A percentile compares a stretch with the other conserved stretches of the same genome.
Conservation (phyloP, 768 basidiomycete genomes). For the Guyanaporus albipodus region DNA sequence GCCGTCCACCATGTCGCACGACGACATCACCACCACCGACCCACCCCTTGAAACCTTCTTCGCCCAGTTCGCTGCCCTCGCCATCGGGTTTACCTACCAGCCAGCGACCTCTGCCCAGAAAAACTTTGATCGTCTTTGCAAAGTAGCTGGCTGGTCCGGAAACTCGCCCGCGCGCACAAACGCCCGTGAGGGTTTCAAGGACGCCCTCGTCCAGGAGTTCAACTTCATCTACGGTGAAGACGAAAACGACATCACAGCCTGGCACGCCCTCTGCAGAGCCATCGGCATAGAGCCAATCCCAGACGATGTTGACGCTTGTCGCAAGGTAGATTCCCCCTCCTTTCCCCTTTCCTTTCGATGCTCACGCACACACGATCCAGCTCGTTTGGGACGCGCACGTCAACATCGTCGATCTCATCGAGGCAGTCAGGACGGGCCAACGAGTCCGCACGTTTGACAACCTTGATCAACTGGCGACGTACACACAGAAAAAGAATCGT, state of each 20-base stretch:
- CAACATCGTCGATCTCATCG: constrained; percentile 32
- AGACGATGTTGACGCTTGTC: neutral
- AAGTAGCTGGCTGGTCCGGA: neutral
- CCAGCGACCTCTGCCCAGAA: neutral
- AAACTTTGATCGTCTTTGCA: neutral
- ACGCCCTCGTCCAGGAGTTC: neutral
- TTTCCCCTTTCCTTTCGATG: no score
- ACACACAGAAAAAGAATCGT: constrained; percentile 16
- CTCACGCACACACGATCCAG: no score
- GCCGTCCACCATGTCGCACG: no score
- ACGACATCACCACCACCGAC: no score
- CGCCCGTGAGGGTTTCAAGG: neutral
- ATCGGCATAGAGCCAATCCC: neutral
- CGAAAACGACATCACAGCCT: neutral
- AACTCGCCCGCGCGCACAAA: neutral
- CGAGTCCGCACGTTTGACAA: constrained; percentile 20
- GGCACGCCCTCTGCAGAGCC: neutral
- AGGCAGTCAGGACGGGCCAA: constrained; percentile 8
- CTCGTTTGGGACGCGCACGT: constrained; percentile 23
- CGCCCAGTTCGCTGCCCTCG: neutral
- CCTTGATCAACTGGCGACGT: constrained; percentile 18
- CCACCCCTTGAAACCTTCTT: neutral
- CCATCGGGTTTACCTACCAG: neutral
- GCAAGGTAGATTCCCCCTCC: no score
- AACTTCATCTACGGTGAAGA: neutral